Evolutionary conservation across 2,329 filamentous ascomycete species (phyloP).

Genomic region (Cladobotryum mycophilum): DNA sequence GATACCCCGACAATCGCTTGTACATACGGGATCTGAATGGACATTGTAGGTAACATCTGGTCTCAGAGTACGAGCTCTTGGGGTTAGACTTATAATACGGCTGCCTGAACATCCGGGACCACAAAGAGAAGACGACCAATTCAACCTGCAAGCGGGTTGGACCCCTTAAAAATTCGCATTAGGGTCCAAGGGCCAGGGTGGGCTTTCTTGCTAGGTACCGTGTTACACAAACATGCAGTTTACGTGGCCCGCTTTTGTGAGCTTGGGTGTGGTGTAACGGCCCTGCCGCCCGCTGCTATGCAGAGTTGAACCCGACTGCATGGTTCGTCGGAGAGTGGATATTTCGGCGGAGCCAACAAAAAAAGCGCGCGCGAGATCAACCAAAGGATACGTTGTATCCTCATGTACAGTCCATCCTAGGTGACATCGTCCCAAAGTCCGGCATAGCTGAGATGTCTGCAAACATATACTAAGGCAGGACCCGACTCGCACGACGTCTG

Average conservation of each 20-base stretch:
- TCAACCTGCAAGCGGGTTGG: too few species aligned
- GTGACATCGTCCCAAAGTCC: not conserved
- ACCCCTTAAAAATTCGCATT: too few species aligned
- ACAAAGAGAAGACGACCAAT: too few species aligned
- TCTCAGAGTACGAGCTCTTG: too few species aligned
- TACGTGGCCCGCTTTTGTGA: conserved; percentile 5
- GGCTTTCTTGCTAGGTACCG: conserved; percentile 1
- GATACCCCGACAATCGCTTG: too few species aligned
- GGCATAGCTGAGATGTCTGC: too few species aligned
- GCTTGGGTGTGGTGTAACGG: not conserved
- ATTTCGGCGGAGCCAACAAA: conserved; percentile 6
- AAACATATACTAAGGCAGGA: too few species aligned
- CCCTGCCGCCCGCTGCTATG: not conserved
- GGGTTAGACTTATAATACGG: too few species aligned
- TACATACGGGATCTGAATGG: too few species aligned
- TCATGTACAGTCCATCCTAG: not conserved
- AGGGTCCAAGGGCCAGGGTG: not conserved
- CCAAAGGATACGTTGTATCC: not conserved
- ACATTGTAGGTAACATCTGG: too few species aligned
- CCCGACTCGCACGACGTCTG: too few species aligned
- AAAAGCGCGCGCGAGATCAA: conserved; percentile 6
- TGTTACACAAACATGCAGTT: conserved; percentile 3
- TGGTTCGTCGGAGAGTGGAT: conserved; percentile 10
- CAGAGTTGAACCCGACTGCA: conserved; percentile 11
- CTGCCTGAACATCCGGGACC: too few species aligned